phyloP scores from a whole-genome alignment of 768 basidiomycete genomes.

The Rhodosporidiobolus odoratus region DNA sequence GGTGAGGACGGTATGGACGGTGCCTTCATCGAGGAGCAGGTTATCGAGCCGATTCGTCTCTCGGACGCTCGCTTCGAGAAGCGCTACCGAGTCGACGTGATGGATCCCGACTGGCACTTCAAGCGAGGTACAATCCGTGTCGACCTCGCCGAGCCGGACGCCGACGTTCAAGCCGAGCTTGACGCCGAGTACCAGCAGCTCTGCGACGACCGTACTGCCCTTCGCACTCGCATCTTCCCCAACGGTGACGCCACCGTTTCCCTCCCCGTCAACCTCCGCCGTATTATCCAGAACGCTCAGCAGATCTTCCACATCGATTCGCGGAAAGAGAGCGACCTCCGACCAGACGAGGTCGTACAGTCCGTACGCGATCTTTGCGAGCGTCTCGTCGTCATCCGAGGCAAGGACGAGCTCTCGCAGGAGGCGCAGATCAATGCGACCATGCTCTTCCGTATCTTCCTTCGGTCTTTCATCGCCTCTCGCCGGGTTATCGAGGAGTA shows the following conservation, averaged over 20 bases:
- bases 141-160: conserved; percentile 66
- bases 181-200: conserved; percentile 71
- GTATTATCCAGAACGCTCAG: conserved; percentile 88
- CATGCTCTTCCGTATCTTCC: conserved; percentile 84
- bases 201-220: conserved; percentile 64
- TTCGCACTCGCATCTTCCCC: conserved; percentile 76
- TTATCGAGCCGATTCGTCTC: conserved; percentile 79
- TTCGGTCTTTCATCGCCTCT: conserved; percentile 79
- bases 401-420: conserved; percentile 64
- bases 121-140: conserved; percentile 72
- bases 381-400: conserved; percentile 80
- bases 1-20: conserved; percentile 99
- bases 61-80: conserved; percentile 78
- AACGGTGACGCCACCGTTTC: conserved; percentile 72
- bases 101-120: conserved; percentile 74
- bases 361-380: conserved; percentile 67
- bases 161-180: conserved; percentile 73
- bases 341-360: conserved; percentile 79
- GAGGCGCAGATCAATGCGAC: conserved; percentile 86
- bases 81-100: conserved; percentile 84
- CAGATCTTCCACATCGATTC: conserved; percentile 97
- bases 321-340: conserved; percentile 85
- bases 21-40: conserved; percentile 92
- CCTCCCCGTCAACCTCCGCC: conserved; percentile 89
- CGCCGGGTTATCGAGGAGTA: conserved; percentile 80